Conservation (phyloP, 495 filamentous ascomycete species). For the Penicillium robsamsonii region DNA sequence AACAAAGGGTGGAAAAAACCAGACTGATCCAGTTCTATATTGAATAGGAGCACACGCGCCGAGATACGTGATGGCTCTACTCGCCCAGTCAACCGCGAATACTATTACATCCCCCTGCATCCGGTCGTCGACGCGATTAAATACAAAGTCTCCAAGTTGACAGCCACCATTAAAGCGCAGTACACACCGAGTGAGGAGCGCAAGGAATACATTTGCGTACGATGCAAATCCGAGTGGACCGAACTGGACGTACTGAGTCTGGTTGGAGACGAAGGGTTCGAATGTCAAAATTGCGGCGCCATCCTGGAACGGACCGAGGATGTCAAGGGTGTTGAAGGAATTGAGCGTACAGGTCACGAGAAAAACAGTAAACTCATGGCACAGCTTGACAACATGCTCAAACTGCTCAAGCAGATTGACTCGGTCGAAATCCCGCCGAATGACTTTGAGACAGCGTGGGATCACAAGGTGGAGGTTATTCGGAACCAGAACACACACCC, state of each 20-base stretch:
- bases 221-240: conserved; percentile 78
- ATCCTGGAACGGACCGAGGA: conserved; percentile 65
- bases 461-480: conserved; percentile 50
- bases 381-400: conserved; percentile 80
- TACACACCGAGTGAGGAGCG: conserved; percentile 77
- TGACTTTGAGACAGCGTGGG: conserved; percentile 76
- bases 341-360: conserved; percentile 70
- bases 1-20: neutral
- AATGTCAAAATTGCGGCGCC: conserved; percentile 77
- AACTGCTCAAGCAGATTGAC: conserved; percentile 84
- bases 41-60: conserved; percentile 67
- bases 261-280: conserved; percentile 63
- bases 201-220: conserved; percentile 85
- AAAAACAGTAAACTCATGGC: conserved; percentile 82
- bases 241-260: conserved; percentile 79
- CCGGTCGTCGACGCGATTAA: conserved; percentile 96
- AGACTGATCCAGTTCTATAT: conserved; percentile 11
- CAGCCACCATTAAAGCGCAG: conserved; percentile 77
- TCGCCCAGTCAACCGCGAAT: conserved; percentile 78
- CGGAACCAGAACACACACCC: conserved; percentile 55
- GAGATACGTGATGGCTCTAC: conserved; percentile 78
- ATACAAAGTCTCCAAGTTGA: conserved; percentile 81
- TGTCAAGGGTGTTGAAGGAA: conserved; percentile 56
- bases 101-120: conserved; percentile 95
- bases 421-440: conserved; percentile 77